These are phyloP conservation scores for Starmera caribaea DNA, from an alignment of 805 yeast genomes.

Conservation along the genomic window DNA sequence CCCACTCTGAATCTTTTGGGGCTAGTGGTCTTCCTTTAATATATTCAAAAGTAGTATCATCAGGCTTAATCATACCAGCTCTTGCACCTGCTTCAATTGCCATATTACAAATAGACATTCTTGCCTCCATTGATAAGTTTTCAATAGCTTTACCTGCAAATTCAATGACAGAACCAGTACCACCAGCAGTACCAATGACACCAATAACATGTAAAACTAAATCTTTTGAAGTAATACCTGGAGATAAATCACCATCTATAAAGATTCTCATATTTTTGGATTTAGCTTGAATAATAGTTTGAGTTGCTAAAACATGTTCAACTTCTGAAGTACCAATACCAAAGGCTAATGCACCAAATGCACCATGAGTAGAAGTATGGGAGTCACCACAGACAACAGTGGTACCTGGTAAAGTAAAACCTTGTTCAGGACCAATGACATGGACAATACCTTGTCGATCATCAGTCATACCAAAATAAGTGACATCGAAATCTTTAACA, in stretches of 20 bases:
- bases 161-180: conserved; percentile 95
- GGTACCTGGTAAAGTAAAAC: conserved; percentile 96
- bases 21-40: conserved; percentile 91
- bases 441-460: conserved; percentile 97
- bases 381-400: conserved; percentile 99
- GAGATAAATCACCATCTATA: conserved; percentile 73
- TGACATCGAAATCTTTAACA: conserved; percentile 80
- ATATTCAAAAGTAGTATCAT: conserved; percentile 79
- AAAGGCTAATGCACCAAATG: conserved; percentile 93
- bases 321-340: conserved; percentile 99
- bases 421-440: conserved; percentile 98
- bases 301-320: conserved; percentile 97
- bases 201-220: conserved; percentile 91
- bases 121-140: conserved; percentile 87
- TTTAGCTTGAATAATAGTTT: conserved; percentile 88
- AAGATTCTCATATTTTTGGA: conserved; percentile 91
- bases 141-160: conserved; percentile 94
- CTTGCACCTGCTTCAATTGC: conserved; percentile 98
- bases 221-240: conserved; percentile 95
- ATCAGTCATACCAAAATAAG: conserved; percentile 93
- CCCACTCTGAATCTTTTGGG: conserved; percentile 93
- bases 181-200: conserved; percentile 98
- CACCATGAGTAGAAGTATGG: conserved; percentile 98
- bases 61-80: conserved; percentile 99
- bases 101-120: conserved; percentile 99